Evolutionary conservation across 1,284 basidiomycete species (phyloP).

Genomic region (Thecaphora thlaspeos): DNA sequence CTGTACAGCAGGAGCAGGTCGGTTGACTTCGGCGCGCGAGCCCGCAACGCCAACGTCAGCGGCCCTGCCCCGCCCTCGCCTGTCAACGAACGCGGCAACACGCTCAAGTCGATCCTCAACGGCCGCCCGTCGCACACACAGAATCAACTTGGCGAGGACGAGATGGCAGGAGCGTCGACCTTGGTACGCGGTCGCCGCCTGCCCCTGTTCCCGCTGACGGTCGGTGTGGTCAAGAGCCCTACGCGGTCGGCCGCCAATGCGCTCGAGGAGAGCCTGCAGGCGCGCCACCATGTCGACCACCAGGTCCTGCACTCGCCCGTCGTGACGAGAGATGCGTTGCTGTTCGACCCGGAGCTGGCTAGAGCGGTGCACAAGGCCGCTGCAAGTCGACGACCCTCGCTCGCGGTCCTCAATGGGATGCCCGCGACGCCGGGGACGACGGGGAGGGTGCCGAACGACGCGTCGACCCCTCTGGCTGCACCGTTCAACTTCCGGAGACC

Average conservation of each 20-base stretch:
- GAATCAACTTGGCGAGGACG: slow-evolving; percentile 3
- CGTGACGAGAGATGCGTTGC: slow-evolving; percentile 26
- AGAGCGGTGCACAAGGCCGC: background rate
- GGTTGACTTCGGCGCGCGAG: no score
- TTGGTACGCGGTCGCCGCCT: slow-evolving; percentile 6
- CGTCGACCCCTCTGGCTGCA: background rate
- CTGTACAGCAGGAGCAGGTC: no score
- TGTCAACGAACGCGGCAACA: no score
- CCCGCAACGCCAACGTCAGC: no score
- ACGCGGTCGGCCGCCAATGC: slow-evolving; percentile 6
- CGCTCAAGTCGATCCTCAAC: no score
- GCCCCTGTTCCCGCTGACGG: slow-evolving; percentile 25
- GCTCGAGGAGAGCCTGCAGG: slow-evolving; percentile 6
- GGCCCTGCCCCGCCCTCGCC: no score
- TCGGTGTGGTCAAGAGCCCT: slow-evolving; percentile 14
- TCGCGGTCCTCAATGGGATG: background rate
- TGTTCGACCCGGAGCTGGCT: slow-evolving; percentile 29
- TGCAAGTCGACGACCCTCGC: background rate
- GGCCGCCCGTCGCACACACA: slow-evolving; percentile 1
- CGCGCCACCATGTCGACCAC: no score
- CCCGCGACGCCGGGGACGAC: slow-evolving; percentile 1
- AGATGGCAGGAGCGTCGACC: background rate
- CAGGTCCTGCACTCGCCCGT: slow-evolving; percentile 11
- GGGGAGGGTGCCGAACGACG: slow-evolving; percentile 1
- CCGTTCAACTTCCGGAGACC: no score